These are phyloP conservation scores for Filobasidium floriforme DNA, from an alignment of 768 basidiomycete genomes.

Conservation along the genomic window DNA sequence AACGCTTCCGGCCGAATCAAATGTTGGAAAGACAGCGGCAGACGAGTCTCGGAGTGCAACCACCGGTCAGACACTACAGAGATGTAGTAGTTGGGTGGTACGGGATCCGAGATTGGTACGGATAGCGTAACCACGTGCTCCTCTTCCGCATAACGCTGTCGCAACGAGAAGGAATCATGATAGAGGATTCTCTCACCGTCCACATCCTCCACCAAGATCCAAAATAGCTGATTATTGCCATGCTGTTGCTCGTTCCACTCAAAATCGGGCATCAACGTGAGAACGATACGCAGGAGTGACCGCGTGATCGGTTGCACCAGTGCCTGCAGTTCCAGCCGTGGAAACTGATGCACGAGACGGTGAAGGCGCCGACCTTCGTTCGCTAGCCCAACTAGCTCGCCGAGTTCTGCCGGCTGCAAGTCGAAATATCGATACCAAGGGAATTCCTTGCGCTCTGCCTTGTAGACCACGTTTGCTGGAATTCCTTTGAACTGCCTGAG, in stretches of 20 bases:
- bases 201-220: conserved; percentile 90
- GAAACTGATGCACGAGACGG: conserved; percentile 89
- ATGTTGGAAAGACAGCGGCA: conserved; percentile 96
- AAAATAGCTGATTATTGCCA: conserved; percentile 77
- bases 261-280: conserved; percentile 96
- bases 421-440: conserved; percentile 98
- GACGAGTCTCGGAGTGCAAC: conserved; percentile 86
- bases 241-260: conserved; percentile 95
- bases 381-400: conserved; percentile 86
- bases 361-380: conserved; percentile 89
- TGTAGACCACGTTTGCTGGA: conserved; percentile 68
- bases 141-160: conserved; percentile 82
- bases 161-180: conserved; percentile 85
- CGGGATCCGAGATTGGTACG: conserved; percentile 92
- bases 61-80: conserved; percentile 90
- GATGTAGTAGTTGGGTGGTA: conserved; percentile 97
- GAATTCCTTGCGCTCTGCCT: conserved; percentile 97
- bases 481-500: conserved; percentile 91
- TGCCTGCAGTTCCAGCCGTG: conserved; percentile 88
- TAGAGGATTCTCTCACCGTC: conserved; percentile 95
- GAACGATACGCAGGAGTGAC: conserved; percentile 79
- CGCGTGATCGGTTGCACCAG: conserved; percentile 96
- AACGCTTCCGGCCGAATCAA: conserved; percentile 95
- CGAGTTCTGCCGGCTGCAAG: conserved; percentile 72
- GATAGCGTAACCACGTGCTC: conserved; percentile 92